Base-by-base conservation (phyloP, 345 rosid genomes). In the Aquilaria yunnanensis region DNA sequence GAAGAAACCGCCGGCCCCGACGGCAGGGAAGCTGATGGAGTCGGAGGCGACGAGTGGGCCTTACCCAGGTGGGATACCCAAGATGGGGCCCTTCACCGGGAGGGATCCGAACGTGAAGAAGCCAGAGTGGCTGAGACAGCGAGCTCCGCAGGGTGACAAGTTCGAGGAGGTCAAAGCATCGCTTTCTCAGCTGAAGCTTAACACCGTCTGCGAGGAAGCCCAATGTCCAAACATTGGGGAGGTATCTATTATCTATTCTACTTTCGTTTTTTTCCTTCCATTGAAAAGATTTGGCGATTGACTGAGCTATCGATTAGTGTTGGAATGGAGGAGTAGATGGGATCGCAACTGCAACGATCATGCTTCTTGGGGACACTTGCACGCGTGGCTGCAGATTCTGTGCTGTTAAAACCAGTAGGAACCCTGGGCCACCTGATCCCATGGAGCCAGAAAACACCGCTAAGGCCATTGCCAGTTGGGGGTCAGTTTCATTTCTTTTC, bases 311-410 rank as follows among this genome's bases (percentile, higher is more conserved):
- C 2, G 16, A 12, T 53, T 54, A 89, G 93, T 95, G 99, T 76
- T 95, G 99, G 97, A 95, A 91, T 84, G 99, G 99, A 47, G 99
- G 99, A 49, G 89, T 82, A 30, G 99, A 95, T 70, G 99, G 97
- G 59, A 81, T 91, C 74, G 85, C 97, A 12, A 95, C 97, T 1
- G 99, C 97, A 10, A 95, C 97, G 0, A 95, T 89, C 54, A 95
- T 95, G 99, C 77, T 91, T 67, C 90, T 95, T 46, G 99, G 99
- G 43, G 99, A 95, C 67, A 91, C 96, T 46, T 95, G 97, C 76
- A 95, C 99, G 10, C 97, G 97, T 12, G 97, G 99, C n/a, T 95
- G 97, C 67, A 81, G 99, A 72, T 95, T 95, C 68, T 95, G 99
- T 73, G 99, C 97, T 0, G 99, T 95, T 64, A 95, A 95, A 87